These are phyloP conservation scores for Cryptosporidium ryanae DNA, from an alignment of 169 alveolate genomes.

Conservation along the genomic window DNA sequence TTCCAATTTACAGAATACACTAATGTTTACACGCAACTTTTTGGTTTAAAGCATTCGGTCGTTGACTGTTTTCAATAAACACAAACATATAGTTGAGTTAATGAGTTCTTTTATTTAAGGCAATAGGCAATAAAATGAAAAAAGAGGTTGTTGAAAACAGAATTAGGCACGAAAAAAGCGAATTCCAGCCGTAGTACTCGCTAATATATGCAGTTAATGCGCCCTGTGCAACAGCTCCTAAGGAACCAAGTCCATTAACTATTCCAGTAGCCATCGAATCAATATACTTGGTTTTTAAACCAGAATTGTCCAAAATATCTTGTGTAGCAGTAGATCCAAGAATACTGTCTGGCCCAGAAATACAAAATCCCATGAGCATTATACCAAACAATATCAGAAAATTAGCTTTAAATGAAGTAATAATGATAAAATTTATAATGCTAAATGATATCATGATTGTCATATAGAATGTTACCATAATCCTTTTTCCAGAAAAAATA, in stretches of 20 bases:
- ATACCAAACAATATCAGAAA: conserved; percentile 48
- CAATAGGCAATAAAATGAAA: conserved; percentile 75
- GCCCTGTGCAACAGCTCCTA: conserved; percentile 80
- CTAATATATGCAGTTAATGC: conserved; percentile 77
- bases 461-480: conserved; percentile 65
- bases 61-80: background rate
- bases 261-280: conserved; percentile 77
- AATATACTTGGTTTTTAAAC: conserved; percentile 32
- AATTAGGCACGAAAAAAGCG: conserved; percentile 74
- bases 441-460: conserved; percentile 31
- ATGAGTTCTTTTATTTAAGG: conserved; percentile 8
- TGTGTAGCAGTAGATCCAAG: conserved; percentile 78
- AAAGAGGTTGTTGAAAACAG: conserved; percentile 43
- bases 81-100: background rate
- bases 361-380: conserved; percentile 75
- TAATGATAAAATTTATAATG: conserved; percentile 21
- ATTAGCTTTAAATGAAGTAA: conserved; percentile 11
- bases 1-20: too few species aligned
- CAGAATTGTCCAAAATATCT: conserved; percentile 74
- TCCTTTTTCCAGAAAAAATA: conserved; percentile 45
- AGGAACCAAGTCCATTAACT: conserved; percentile 79
- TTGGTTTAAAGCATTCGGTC: background rate
- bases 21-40: background rate
- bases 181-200: conserved; percentile 79
- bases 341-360: conserved; percentile 78